Evolutionary conservation across 441 rosid species (phyloP), one percentile per base, ranked within the genome.

Genomic region (Jatropha podagrica): DNA sequence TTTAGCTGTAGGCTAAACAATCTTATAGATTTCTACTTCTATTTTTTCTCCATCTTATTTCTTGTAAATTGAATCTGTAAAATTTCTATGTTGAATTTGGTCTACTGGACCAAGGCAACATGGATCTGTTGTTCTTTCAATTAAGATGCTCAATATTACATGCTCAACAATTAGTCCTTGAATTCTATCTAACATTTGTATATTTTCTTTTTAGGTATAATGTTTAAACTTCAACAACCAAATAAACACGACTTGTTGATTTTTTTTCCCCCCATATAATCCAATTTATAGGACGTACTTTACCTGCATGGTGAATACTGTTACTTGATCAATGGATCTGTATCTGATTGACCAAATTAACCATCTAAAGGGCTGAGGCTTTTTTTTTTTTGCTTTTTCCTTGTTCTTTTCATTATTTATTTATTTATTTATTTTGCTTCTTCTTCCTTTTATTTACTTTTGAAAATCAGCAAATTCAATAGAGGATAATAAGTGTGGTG

Each of bases 361-460:
- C 48, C 40, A 74, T 64, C 23, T 60, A 55, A 13, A 8, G 54
- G 65, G 3, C 83, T 71, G 85, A 82, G 87, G 87, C 85, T 14
- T 71, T 59, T 37, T 20, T 2, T 9, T 41, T 1, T 18, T 52
- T 17, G 12, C 17, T 17, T 49, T 49, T 11, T 12, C 23, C 23
- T 23, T 23, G 23, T 23, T 23, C 23, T 23, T 23, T 23, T 23
- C 23, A 23, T 23, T 23, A 23, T 23, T 23, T 23, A 23, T 23
- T 23, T 23, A 23, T 23, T 23, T 23, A 23, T 23, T 23, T 23
- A 23, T 23, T 23, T 23, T 23, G 23, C 23, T 23, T 23, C 46
- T 44, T 38, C 54, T 44, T 42, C 2, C 62, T n/a, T 6, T 12
- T 42, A n/a, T 14, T 9, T 67, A 4, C 32, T 49, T 23, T 54